Base-by-base conservation (phyloP, 2,329 filamentous ascomycete species). In the Trichoderma sp. region DNA sequence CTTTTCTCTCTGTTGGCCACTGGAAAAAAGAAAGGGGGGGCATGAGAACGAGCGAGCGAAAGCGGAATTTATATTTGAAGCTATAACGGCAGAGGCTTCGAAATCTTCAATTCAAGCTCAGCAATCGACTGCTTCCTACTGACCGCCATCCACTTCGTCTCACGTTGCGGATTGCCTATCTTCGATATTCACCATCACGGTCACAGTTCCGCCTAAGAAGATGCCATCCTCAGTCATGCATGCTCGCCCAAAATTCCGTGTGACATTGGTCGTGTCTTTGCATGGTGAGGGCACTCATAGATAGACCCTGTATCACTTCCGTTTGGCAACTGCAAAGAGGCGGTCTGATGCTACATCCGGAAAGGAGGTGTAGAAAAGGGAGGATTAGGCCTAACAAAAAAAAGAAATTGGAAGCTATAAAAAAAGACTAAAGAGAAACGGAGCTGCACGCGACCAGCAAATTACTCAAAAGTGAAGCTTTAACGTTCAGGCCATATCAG, bases 391-490 rank as follows among this genome's bases (percentile, higher is more conserved):
- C 8, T 8, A 24, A 14, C 10, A 26, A n/a, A 7, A 13, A 2
- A 5, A 4, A 2, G 28, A 28, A 54, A 8, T 16, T 8, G 3
- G 14, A 28, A 16, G 34, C 6, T 10, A 46, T 8, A 7, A 54
- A 32, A n/a, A 4, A 21, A 18, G 21, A 21, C 24, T n/a, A 46
- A 21, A 18, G 24, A 18, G n/a, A 56, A 30, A 0, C 16, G 18
- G 7, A 11, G 10, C 6, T 0, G 8, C n/a, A 13, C 3, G 10
- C 8, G 2, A 18, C 30, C n/a, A 18, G 5, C 2, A 18, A 46
- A 4, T 11, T 0, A 14, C 3, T 0, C 8, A 3, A 14, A 54
- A 26, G 11, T 0, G 0, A 6, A 39, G n/a, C 24, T 21, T 4
- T 21, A 18, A 37, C 3, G 1, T 1, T 10, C 14, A 1, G 18